phyloP scores from a whole-genome alignment of 2,329 filamentous ascomycete genomes.

The Uncinocarpus reesii region DNA sequence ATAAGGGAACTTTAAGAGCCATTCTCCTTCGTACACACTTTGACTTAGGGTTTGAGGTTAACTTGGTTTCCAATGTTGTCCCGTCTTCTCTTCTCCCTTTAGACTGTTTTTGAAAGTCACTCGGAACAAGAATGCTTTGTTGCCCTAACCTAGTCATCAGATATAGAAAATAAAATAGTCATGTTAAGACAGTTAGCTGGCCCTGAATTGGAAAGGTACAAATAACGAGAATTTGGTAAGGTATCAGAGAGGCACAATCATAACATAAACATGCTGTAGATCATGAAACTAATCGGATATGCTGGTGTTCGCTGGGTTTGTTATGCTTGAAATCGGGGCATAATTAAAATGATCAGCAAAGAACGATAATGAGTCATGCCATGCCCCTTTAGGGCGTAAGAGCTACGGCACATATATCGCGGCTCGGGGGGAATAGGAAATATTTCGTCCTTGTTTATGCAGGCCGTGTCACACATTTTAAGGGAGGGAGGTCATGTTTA shows the following conservation, averaged over 20 bases:
- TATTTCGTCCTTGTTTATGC: background rate
- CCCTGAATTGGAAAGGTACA: background rate
- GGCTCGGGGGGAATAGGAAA: too few species aligned
- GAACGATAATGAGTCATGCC: too few species aligned
- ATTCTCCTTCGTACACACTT: background rate
- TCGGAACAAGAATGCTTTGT: background rate
- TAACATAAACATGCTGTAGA: background rate
- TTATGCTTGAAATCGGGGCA: too few species aligned
- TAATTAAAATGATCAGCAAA: too few species aligned
- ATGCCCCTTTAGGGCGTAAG: too few species aligned
- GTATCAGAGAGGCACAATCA: too few species aligned
- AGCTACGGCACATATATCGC: too few species aligned
- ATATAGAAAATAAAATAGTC: background rate
- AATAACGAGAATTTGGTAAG: too few species aligned
- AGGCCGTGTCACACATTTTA: background rate
- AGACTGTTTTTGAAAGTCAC: background rate
- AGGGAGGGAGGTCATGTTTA: background rate
- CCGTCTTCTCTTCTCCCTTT: background rate
- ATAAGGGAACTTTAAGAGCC: background rate
- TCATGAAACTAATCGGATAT: too few species aligned
- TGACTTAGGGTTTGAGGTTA: background rate
- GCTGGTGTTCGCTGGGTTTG: too few species aligned
- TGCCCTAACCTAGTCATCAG: background rate
- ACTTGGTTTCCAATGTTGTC: background rate
- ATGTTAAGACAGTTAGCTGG: constrained; percentile 4